Conservation (phyloP, 371 early-diverging fungal species). For the Saksenaea oblongispora region DNA sequence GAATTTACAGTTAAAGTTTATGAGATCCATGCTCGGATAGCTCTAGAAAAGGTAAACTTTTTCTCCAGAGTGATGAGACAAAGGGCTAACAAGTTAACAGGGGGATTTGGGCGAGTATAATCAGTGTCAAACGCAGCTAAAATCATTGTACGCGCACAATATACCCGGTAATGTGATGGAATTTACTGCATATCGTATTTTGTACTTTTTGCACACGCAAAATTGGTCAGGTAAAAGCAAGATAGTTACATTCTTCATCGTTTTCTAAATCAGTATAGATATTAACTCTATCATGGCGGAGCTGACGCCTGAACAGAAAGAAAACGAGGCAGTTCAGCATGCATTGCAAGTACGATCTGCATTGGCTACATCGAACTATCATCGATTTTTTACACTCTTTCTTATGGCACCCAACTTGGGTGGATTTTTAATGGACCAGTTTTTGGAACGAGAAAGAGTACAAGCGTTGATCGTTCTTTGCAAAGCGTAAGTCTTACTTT, state of each 20-base stretch:
- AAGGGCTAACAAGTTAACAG: constrained; percentile 28
- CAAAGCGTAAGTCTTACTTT: constrained; percentile 64
- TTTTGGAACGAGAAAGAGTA: constrained; percentile 83
- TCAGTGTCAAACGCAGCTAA: constrained; percentile 95
- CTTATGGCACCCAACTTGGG: constrained; percentile 81
- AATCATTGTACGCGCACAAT: constrained; percentile 76
- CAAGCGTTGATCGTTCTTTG: constrained; percentile 69
- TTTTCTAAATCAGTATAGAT: constrained; percentile 44
- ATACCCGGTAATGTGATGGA: constrained; percentile 76
- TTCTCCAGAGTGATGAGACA: neutral
- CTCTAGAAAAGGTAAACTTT: constrained; percentile 81
- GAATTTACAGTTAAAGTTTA: constrained; percentile 93
- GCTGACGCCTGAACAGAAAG: constrained; percentile 63
- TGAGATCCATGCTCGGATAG: constrained; percentile 93
- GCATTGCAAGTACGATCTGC: constrained; percentile 84
- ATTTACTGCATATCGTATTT: constrained; percentile 88
- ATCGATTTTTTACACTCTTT: constrained; percentile 80
- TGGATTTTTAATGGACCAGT: constrained; percentile 87
- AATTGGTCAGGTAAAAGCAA: constrained; percentile 74
- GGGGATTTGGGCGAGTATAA: constrained; percentile 96
- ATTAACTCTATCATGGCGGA: constrained; percentile 72
- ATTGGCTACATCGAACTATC: constrained; percentile 80
- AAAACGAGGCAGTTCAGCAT: constrained; percentile 69
- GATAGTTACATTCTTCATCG: neutral
- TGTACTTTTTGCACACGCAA: constrained; percentile 86